Evolutionary conservation across 495 filamentous ascomycete genomes (phyloP), one percentile per base, ranked within the genome.

Genomic region (Aspergillus asperescens): DNA sequence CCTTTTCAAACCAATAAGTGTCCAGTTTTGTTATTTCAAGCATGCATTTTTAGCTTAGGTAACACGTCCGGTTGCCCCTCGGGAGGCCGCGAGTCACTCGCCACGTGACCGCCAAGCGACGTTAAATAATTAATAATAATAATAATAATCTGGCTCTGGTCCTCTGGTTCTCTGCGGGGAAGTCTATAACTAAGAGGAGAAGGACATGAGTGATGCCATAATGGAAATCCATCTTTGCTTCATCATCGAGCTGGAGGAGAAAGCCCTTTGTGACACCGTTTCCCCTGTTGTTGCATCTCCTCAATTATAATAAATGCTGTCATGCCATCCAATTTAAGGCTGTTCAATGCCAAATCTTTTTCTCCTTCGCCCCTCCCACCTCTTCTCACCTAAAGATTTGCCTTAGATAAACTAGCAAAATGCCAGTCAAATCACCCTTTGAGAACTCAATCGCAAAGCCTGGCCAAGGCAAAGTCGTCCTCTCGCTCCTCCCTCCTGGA

Each of bases 401-500:
- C 28, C 18, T 7, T 15, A 8, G 20, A 39, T n/a, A 49, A 16
- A 1, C 20, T 27, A 25, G 57, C 60, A 67, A 39, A 40, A 69
- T 71, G 65, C 69, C 71, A 5, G 63, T 76, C 24, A 68, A 63
- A 55, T 82, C 76, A 41, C 80, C 80, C 31, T 95, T 95, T 60
- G 81, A 85, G 51, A 71, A 80, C 28, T 84, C 84, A 38, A 79
- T 86, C 13, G 85, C 85, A 15, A 76, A 75, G 31, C 79, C 90
- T 5, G 93, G 93, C 18, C 76, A 88, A 49, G 93, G 93, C 47
- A 77, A 73, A 50, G 86, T 96, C 60, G 74, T 86, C 35, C 81
- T 89, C 24, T 79, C 80, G 7, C 74, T 90, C 7, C 79, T 87
- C 9, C 87, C 90, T 15, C 84, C 88, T 12, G 72, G 78, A 5